Evolutionary conservation across 2,329 filamentous ascomycete genomes (phyloP).

Genomic region (Fusarium pseudocircinatum): DNA sequence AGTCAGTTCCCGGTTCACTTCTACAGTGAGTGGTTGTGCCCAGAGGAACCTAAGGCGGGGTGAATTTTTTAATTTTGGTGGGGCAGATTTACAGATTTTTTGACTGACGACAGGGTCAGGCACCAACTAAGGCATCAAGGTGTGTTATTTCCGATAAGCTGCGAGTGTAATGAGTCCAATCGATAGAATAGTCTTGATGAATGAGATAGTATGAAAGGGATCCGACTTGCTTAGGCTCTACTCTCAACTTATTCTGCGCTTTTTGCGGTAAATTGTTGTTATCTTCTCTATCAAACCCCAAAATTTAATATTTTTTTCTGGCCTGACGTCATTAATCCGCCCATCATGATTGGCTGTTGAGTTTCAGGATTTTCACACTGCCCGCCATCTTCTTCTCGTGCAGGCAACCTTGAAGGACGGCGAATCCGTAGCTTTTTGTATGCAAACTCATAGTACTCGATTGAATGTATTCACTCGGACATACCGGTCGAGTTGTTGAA

Average conservation of each 20-base stretch:
- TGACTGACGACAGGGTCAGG: slow-evolving; percentile 47
- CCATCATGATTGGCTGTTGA: slow-evolving; percentile 32
- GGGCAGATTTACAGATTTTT: slow-evolving; percentile 51
- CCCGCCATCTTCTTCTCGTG: slow-evolving; percentile 16
- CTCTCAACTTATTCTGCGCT: not conserved
- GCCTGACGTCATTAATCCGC: slow-evolving; percentile 41
- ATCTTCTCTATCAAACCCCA: not conserved
- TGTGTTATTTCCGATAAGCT: slow-evolving; percentile 1
- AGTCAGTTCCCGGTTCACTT: slow-evolving; percentile 37
- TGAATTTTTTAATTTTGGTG: slow-evolving; percentile 52
- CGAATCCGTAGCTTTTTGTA: slow-evolving; percentile 22
- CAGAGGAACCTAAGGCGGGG: slow-evolving; percentile 50
- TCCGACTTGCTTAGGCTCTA: not conserved
- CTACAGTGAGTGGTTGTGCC: slow-evolving; percentile 20
- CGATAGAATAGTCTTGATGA: not conserved
- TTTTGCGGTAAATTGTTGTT: slow-evolving; percentile 3
- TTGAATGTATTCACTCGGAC: slow-evolving; percentile 1
- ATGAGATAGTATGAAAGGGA: not conserved
- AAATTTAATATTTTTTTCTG: not conserved
- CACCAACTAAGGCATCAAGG: slow-evolving; percentile 51
- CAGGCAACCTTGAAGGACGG: slow-evolving; percentile 28
- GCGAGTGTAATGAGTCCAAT: not conserved
- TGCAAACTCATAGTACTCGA: not conserved
- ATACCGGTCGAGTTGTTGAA: not conserved
- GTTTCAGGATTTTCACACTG: slow-evolving; percentile 32